Percentiles rank a stretch among this genome's conserved stretches.
Conservation (phyloP, 345 rosid species). For the Syzygium jambos region DNA sequence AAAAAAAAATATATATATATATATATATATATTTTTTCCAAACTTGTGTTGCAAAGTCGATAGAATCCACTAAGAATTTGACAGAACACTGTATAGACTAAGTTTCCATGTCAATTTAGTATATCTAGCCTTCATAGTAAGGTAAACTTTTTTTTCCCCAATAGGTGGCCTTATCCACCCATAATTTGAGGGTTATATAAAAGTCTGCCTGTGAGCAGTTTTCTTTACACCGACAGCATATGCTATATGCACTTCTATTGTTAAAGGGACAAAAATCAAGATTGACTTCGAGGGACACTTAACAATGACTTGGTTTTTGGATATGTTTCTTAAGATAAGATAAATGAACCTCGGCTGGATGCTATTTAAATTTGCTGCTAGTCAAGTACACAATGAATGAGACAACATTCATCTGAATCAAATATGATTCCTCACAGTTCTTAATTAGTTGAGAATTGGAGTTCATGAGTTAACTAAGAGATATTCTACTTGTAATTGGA, state of each 20-base stretch:
- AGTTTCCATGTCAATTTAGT: not conserved
- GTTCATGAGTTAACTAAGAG: not conserved
- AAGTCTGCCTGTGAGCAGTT: not conserved
- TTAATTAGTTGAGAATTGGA: not conserved
- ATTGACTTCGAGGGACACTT: not conserved
- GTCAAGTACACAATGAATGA: not conserved
- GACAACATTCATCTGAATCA: not conserved
- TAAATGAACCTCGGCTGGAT: not conserved
- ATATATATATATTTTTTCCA: not conserved
- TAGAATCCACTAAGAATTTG: not conserved
- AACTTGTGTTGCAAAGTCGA: not conserved
- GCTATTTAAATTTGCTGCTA: not conserved
- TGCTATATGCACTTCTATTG: not conserved
- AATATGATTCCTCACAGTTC: not conserved
- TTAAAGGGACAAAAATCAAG: not conserved
- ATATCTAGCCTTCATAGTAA: not conserved
- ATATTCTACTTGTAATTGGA: not conserved
- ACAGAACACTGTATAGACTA: not conserved
- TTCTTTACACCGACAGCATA: not conserved
- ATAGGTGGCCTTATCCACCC: not conserved
- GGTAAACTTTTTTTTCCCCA: not conserved
- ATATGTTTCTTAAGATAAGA: not conserved
- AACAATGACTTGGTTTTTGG: not conserved
- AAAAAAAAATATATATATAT: too few species aligned
- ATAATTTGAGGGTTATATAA: not conserved